A percentile compares a stretch with the other conserved stretches of the same genome.
phyloP scores from a whole-genome alignment of 345 rosid genomes.

The Pseudoturritis turrita region DNA sequence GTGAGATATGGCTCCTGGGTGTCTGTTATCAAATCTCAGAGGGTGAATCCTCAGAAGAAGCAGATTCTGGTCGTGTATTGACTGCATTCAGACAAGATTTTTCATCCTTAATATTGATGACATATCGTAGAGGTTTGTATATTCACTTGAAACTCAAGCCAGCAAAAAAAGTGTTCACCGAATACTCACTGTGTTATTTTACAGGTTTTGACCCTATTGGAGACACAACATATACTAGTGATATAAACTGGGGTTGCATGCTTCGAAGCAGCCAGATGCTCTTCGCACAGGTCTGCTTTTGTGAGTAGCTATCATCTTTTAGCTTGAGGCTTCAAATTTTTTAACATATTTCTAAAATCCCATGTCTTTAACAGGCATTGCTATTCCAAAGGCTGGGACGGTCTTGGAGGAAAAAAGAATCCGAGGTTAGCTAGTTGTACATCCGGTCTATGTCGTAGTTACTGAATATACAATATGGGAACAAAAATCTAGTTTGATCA shows the following conservation, averaged over 20 bases:
- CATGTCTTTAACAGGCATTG: conserved; percentile 55
- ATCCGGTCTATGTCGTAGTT: neutral
- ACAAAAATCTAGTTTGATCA: neutral
- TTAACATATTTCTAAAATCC: neutral
- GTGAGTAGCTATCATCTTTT: neutral
- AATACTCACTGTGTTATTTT: conserved; percentile 18
- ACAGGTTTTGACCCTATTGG: conserved; percentile 80
- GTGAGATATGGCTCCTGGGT: conserved; percentile 91
- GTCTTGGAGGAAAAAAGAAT: conserved; percentile 68
- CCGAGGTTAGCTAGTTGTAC: conserved; percentile 39
- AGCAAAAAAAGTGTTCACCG: neutral
- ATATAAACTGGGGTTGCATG: conserved; percentile 97
- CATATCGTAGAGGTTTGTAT: conserved; percentile 83
- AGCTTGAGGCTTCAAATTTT: neutral
- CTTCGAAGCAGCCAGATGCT: conserved; percentile 99
- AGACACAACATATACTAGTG: conserved; percentile 65
- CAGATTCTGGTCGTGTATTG: conserved; percentile 37
- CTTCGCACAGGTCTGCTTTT: conserved; percentile 63
- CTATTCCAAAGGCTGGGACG: conserved; percentile 75
- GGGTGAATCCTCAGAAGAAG: conserved; percentile 41
- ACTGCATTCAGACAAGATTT: conserved; percentile 58
- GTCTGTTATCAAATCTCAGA: conserved; percentile 57
- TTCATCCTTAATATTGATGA: conserved; percentile 67
- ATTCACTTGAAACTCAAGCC: neutral
- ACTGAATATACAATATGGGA: conserved; percentile 43